Percentiles rank a stretch among this genome's conserved stretches.
Evolutionary conservation across 179 eudicot genomes (phyloP).

Genomic region (Silene coronaria): DNA sequence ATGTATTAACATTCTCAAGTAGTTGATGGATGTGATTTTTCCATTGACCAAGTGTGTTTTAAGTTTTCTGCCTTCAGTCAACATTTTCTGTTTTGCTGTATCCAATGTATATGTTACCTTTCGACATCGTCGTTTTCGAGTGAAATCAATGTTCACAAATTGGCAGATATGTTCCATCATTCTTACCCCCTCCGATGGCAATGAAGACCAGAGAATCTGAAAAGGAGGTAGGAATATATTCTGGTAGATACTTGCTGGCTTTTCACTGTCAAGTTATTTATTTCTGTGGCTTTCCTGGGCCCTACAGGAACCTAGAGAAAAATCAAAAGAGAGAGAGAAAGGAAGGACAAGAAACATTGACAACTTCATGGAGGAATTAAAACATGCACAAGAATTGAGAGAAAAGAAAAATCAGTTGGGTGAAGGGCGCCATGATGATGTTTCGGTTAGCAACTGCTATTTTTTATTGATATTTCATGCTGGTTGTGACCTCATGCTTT

Average conservation of each 20-base stretch:
- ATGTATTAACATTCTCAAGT: background rate
- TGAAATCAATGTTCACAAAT: constrained; percentile 25
- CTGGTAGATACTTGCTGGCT: constrained; percentile 5
- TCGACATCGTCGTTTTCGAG: constrained; percentile 14
- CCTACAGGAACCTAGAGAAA: constrained; percentile 66
- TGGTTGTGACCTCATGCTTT: no score
- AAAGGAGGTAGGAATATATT: constrained; percentile 53
- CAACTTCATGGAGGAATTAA: constrained; percentile 94
- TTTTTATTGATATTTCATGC: no score
- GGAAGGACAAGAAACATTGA: constrained; percentile 89
- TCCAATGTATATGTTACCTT: background rate
- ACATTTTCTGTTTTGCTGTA: background rate
- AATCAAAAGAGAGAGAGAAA: constrained; percentile 80
- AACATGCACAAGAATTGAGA: constrained; percentile 90
- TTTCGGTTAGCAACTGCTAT: constrained; percentile 44
- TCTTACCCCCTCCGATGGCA: constrained; percentile 92
- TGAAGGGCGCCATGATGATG: constrained; percentile 68
- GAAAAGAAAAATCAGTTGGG: constrained; percentile 85
- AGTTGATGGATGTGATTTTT: background rate
- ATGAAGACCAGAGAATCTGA: constrained; percentile 76
- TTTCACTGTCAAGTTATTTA: constrained; percentile 2
- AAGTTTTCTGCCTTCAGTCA: background rate
- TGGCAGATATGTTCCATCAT: constrained; percentile 97
- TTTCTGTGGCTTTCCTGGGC: constrained; percentile 4
- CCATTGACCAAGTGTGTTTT: background rate